A percentile compares a stretch with the other conserved stretches of the same genome.
phyloP scores from a whole-genome alignment of 176 grass and related monocot species.

The Oryza longistaminata region DNA sequence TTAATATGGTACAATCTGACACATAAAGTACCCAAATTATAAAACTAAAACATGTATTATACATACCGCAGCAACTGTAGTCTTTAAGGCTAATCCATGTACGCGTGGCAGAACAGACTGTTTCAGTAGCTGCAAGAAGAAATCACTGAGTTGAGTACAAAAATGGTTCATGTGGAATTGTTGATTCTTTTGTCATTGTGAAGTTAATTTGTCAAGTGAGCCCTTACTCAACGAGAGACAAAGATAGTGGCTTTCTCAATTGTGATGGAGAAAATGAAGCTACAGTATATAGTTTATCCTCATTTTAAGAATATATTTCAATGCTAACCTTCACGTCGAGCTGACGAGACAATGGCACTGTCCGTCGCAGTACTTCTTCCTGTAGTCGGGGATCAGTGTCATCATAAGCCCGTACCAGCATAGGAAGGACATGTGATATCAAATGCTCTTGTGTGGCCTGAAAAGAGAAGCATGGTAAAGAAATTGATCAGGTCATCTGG shows the following conservation, averaged over 20 bases:
- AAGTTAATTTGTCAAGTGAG: background rate
- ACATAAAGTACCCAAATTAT: conserved; percentile 18
- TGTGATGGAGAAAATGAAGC: background rate
- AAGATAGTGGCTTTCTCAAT: background rate
- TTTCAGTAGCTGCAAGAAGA: conserved; percentile 73
- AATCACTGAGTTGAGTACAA: conserved; percentile 22
- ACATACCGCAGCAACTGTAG: conserved; percentile 93
- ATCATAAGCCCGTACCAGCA: conserved; percentile 96
- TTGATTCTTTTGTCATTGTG: background rate
- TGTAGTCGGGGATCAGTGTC: conserved; percentile 95
- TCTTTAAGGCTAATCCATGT: conserved; percentile 94
- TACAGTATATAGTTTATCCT: conserved; percentile 27
- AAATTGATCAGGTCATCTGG: conserved; percentile 6
- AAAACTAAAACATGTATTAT: conserved; percentile 2
- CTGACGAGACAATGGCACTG: conserved; percentile 69
- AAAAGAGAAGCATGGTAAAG: conserved; percentile 24
- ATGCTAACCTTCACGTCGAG: conserved; percentile 71
- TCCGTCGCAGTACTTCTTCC: conserved; percentile 92
- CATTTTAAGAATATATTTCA: conserved; percentile 18
- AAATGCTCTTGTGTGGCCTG: conserved; percentile 81
- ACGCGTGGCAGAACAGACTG: conserved; percentile 89
- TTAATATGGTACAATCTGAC: background rate
- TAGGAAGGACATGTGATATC: conserved; percentile 81
- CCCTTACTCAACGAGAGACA: conserved; percentile 7
- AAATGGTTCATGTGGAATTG: background rate